These are phyloP conservation scores for Juncus inflexus DNA, from an alignment of 176 grass and related monocot species.

Conservation along the genomic window DNA sequence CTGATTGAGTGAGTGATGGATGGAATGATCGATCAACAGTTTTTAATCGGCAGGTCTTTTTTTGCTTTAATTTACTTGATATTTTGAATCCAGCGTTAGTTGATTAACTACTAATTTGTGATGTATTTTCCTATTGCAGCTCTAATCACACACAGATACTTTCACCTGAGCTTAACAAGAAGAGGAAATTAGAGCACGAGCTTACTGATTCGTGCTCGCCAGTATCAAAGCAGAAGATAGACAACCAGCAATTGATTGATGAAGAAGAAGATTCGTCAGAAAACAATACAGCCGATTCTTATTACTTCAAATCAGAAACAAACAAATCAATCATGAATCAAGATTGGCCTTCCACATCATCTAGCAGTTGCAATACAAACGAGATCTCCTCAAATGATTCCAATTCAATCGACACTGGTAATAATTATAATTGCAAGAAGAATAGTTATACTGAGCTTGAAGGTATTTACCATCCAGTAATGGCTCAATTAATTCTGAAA, in stretches of 20 bases:
- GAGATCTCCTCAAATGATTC: constrained; percentile 32
- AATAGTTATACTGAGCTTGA: constrained; percentile 28
- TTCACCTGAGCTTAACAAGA: constrained; percentile 40
- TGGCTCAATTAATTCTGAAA: constrained; percentile 25
- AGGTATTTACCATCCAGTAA: constrained; percentile 28
- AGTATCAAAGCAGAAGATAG: constrained; percentile 56
- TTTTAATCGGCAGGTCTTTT: constrained; percentile 9
- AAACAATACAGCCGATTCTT: not conserved
- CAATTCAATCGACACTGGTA: constrained; percentile 31
- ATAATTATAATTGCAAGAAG: constrained; percentile 33
- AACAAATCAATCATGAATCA: constrained; percentile 5
- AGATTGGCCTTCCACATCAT: constrained; percentile 32
- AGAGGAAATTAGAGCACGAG: constrained; percentile 59
- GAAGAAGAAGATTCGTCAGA: constrained; percentile 12
- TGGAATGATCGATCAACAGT: not conserved
- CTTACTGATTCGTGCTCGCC: constrained; percentile 36
- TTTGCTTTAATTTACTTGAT: not conserved
- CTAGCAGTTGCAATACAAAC: constrained; percentile 41
- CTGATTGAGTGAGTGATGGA: not conserved
- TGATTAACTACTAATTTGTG: not conserved
- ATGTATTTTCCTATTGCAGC: constrained; percentile 24
- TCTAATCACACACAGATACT: constrained; percentile 29
- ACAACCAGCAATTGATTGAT: constrained; percentile 18
- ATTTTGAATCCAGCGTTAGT: no score
- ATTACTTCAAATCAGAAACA: constrained; percentile 28